phyloP scores from a whole-genome alignment of 257 asterid species.

The Avicennia marina region DNA sequence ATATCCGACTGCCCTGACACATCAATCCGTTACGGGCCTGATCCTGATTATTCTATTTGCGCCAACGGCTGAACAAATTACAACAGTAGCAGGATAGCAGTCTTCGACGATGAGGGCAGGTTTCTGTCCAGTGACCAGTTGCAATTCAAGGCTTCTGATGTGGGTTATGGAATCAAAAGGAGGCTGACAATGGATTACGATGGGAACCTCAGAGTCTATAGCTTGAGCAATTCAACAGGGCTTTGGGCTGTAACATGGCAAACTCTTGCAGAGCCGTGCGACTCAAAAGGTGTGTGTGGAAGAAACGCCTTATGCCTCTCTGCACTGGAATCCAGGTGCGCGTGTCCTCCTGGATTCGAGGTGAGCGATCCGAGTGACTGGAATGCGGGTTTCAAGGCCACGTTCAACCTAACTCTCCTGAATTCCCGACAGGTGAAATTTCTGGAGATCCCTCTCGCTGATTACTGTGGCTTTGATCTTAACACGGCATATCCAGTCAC shows the following conservation, averaged over 20 bases:
- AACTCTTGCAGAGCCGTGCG: slow-evolving; percentile 49
- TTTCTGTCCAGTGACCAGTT: slow-evolving; percentile 54
- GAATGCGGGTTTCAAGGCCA: slow-evolving; percentile 49
- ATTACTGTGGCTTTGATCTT: slow-evolving; percentile 65
- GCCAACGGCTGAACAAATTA: slow-evolving; percentile 50
- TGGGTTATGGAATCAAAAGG: slow-evolving; percentile 48
- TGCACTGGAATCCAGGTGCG: slow-evolving; percentile 33
- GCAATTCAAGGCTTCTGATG: slow-evolving; percentile 43
- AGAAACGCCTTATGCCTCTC: slow-evolving; percentile 54
- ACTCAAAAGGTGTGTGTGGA: slow-evolving; percentile 57
- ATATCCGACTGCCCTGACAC: slow-evolving; percentile 56
- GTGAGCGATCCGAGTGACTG: slow-evolving; percentile 34
- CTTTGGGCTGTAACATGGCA: slow-evolving; percentile 58
- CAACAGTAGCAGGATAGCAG: slow-evolving; percentile 58
- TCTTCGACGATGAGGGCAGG: slow-evolving; percentile 42
- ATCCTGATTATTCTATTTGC: slow-evolving; percentile 32
- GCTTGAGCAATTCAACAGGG: slow-evolving; percentile 48
- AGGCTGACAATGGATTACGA: slow-evolving; percentile 57
- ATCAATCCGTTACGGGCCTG: slow-evolving; percentile 59
- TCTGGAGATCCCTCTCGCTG: slow-evolving; percentile 42
- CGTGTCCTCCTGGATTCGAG: slow-evolving; percentile 56
- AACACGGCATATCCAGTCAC: slow-evolving; percentile 17
- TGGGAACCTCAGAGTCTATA: slow-evolving; percentile 62
- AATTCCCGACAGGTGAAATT: slow-evolving; percentile 31
- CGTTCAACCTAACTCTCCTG: slow-evolving; percentile 24